Evolutionary conservation across 805 yeast species (phyloP), one percentile per base, ranked within the genome.

Genomic region (Candida adriatica): DNA sequence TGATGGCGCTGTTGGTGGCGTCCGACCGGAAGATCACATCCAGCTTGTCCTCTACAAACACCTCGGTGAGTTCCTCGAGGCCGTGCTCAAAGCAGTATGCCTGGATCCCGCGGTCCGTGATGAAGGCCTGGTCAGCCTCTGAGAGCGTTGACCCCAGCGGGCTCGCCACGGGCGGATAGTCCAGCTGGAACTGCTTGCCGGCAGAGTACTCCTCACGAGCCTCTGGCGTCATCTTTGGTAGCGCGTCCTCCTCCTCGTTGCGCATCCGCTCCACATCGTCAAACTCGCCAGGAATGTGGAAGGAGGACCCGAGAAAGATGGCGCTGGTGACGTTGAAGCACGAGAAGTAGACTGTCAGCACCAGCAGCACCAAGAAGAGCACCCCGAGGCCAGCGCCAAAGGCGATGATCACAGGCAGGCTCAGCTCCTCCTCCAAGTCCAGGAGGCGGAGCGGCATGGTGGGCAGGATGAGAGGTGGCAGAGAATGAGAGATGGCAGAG

Each of bases 71-170:
- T 8, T 65, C 55, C 48, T 61, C 61, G 10, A 35, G 29, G 11
- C 46, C 46, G 9, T 37, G 36, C 26, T 44, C 62, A 37, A 62
- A 64, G 13, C 20, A 20, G 24, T 48, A 70, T 15, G 79, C 75
- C 31, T 64, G 67, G 50, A 92, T 90, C 46, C 88, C 94, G 84
- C 94, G 88, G 2, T 96, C 97, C 11, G 18, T 29, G 15, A 48
- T 39, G 27, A 68, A 59, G 1, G 88, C 79, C 3, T 95, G 95
- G 52, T 85, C 87, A 42, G 86, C 94, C 44, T 86, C 94, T 17
- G 85, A 83, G 14, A 80, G 58, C 2, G 56, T 42, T 4, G 50
- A 37, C 6, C 54, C 55, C 13, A 58, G 48, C 26, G 53, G 70
- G 33, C 46, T 37, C 0, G 73, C 53, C 6, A 68, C 64, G 8